Evolutionary conservation across 768 basidiomycete species (phyloP).

Genomic region (Xerocomellus intermedius): DNA sequence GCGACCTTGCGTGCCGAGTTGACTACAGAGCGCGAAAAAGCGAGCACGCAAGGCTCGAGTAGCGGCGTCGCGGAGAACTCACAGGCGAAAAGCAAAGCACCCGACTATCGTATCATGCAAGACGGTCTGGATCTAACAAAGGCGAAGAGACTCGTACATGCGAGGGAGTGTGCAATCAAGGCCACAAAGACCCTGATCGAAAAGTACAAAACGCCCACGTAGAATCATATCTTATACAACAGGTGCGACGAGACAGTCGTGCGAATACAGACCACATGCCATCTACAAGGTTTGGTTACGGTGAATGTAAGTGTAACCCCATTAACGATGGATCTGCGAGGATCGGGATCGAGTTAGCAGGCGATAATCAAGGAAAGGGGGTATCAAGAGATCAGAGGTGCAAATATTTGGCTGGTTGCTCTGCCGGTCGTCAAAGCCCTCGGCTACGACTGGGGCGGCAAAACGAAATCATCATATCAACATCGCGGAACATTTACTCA

Average conservation of each 20-base stretch:
- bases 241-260: not conserved
- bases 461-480: slow-evolving; percentile 53
- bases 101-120: slow-evolving; percentile 47
- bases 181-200: slow-evolving; percentile 56
- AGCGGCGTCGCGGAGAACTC: not conserved
- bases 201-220: slow-evolving; percentile 30
- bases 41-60: not conserved
- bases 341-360: slow-evolving; percentile 11
- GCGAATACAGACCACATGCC: not conserved
- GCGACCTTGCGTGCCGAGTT: slow-evolving; percentile 51
- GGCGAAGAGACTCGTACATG: slow-evolving; percentile 63
- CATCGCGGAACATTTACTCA: slow-evolving; percentile 26
- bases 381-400: slow-evolving; percentile 49
- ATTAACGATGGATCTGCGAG: not conserved
- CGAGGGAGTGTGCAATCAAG: slow-evolving; percentile 66
- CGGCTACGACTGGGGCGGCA: slow-evolving; percentile 78
- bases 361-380: not conserved
- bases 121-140: slow-evolving; percentile 53
- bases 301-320: not conserved
- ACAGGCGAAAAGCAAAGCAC: slow-evolving; percentile 25
- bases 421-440: slow-evolving; percentile 61
- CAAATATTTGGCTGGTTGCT: slow-evolving; percentile 68
- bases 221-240: not conserved
- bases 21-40: not conserved
- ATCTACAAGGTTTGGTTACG: not conserved